Evolutionary conservation across 345 rosid genomes (phyloP).

Genomic region (Erodium maritimum): DNA sequence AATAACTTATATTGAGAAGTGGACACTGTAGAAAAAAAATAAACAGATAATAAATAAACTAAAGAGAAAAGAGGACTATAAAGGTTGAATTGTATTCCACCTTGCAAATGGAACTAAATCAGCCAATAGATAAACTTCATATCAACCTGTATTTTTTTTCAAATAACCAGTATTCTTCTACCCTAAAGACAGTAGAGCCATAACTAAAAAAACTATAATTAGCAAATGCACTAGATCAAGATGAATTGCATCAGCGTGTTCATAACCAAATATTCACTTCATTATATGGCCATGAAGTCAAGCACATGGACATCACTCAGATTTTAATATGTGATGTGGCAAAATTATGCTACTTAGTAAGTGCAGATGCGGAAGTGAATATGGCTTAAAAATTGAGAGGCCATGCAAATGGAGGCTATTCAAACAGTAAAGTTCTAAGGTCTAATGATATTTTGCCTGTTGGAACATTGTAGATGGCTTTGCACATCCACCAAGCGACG

Average conservation of each 20-base stretch:
- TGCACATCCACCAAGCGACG: slow-evolving; percentile 17
- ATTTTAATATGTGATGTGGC: neutral
- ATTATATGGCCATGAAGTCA: neutral
- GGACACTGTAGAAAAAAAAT: slow-evolving; percentile 64
- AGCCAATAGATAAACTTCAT: no score
- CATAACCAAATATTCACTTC: neutral
- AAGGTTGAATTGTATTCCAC: slow-evolving; percentile 2
- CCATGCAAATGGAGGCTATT: neutral
- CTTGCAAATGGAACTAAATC: no score
- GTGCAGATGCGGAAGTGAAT: no score
- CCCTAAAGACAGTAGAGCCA: neutral
- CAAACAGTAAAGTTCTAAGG: slow-evolving; percentile 6
- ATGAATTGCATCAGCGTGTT: neutral
- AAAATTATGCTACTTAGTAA: neutral
- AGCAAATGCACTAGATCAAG: neutral
- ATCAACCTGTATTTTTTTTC: no score
- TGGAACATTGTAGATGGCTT: slow-evolving; percentile 36
- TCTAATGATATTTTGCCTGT: slow-evolving; percentile 43
- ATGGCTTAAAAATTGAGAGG: neutral
- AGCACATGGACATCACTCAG: no score
- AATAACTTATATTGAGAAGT: slow-evolving; percentile 86
- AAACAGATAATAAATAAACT: neutral
- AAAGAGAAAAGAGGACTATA: neutral
- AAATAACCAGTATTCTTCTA: no score
- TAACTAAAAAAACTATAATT: neutral